Conservation (phyloP, 768 basidiomycete species). For the Galerina sulciceps region DNA sequence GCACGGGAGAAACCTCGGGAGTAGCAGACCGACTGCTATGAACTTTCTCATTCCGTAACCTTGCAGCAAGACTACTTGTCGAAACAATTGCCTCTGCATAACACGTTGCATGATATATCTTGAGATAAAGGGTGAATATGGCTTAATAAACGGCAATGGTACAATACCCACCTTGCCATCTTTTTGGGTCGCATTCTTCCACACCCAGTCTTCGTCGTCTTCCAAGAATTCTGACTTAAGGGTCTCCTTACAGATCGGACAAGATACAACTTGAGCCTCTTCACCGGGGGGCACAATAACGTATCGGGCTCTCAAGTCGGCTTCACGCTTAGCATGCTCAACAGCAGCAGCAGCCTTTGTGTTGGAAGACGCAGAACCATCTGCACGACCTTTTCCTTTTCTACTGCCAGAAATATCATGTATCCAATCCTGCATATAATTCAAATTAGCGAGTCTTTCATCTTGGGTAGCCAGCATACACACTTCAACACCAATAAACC, state of each 20-base stretch:
- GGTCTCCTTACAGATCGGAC: conserved; percentile 95
- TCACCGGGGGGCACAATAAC: conserved; percentile 91
- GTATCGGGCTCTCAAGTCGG: conserved; percentile 74
- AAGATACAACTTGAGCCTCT: conserved; percentile 82
- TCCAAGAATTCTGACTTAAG: conserved; percentile 92
- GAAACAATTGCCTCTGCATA: conserved; percentile 79
- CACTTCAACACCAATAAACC: conserved; percentile 87
- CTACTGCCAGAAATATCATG: conserved; percentile 61
- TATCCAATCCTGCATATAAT: conserved; percentile 79
- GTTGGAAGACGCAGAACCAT: conserved; percentile 52
- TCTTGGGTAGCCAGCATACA: conserved; percentile 26
- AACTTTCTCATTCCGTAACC: conserved; percentile 63
- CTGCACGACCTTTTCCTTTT: conserved; percentile 73
- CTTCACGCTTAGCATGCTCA: conserved; percentile 73
- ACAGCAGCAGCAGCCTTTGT: conserved; percentile 63
- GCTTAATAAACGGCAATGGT: neutral
- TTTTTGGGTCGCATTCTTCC: conserved; percentile 86
- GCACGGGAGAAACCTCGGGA: conserved; percentile 56
- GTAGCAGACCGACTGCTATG: conserved; percentile 76
- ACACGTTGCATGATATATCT: conserved; percentile 96
- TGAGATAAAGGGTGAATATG: conserved; percentile 9
- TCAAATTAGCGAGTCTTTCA: conserved; percentile 10
- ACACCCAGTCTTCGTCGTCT: conserved; percentile 98
- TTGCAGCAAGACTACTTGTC: conserved; percentile 66
- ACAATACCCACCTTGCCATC: conserved; percentile 74